Evolutionary conservation across 1,284 basidiomycete genomes (phyloP).

Genomic region (Porogramme epimiltina): DNA sequence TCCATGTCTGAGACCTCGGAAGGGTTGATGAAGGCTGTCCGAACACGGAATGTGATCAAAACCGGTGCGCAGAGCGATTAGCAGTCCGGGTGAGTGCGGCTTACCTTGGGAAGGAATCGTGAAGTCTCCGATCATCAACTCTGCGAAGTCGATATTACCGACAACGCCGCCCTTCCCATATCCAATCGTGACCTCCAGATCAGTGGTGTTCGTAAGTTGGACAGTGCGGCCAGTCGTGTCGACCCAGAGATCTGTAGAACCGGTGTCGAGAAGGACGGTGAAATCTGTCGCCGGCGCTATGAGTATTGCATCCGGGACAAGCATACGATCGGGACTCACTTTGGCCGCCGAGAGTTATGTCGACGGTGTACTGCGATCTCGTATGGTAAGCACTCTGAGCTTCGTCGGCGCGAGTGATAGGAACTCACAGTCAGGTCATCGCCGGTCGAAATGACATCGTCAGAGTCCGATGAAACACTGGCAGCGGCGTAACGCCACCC

Average conservation of each 20-base stretch:
- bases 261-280: conserved; percentile 11
- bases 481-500: background rate
- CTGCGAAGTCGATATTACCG: conserved; percentile 29
- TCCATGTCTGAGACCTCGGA: conserved; percentile 9
- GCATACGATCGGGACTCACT: background rate
- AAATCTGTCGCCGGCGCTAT: background rate
- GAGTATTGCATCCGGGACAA: background rate
- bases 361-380: conserved; percentile 6
- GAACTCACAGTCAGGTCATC: background rate
- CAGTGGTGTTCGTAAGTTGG: conserved; percentile 22
- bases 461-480: background rate
- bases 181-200: conserved; percentile 18
- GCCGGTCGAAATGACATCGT: background rate
- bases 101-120: conserved; percentile 31
- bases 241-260: conserved; percentile 12
- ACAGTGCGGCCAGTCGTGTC: conserved; percentile 3
- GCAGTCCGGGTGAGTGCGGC: background rate
- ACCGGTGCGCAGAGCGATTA: background rate
- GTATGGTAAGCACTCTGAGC: background rate
- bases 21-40: conserved; percentile 32
- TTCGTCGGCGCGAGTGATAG: background rate
- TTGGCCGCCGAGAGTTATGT: conserved; percentile 12
- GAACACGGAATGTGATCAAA: background rate
- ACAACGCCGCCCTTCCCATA: conserved; percentile 26
- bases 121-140: conserved; percentile 30